Evolutionary conservation across 1,284 basidiomycete species (phyloP), one percentile per base, ranked within the genome.

Genomic region (Heliocybe sulcata): DNA sequence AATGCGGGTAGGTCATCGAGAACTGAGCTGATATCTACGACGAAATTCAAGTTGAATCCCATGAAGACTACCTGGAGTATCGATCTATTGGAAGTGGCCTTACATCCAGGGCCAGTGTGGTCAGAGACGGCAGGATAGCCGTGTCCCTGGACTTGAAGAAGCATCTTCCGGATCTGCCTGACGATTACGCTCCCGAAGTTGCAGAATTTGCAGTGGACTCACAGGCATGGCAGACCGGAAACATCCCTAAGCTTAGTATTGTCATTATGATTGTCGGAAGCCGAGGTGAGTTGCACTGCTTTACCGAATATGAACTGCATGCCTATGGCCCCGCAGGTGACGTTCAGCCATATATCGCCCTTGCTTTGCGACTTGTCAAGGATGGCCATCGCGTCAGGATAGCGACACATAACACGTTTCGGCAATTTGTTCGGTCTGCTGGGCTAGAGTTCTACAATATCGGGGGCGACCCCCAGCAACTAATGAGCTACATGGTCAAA

Each of bases 341-440:
- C 61, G 83, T 90, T 0, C 85, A 87, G 64, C 86, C 85, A 0
- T 88, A 83, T 63, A 69, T 88, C 19, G 84, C 85, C 1, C 70
- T 89, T 0, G 83, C 80, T 4, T 72, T 81, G 55, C 68, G 71
- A 14, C 69, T 90, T 1, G 64, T 76, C 19, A 65, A 71, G 38
- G 70, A 81, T 58, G 80, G 80, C 0, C 85, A 90, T 66, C 74
- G 78, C 4, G 76, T 88, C 31, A 75, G 85, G 2, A 80, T 89
- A 31, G 86, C 83, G 0, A 83, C 85, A 0, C 86, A 89, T 61
- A 76, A 74, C 54, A 81, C 79, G 9, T 90, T 87, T 65, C 71
- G 74, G 11, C 63, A 72, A 10, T 82, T 87, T 63, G 81, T 88
- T 35, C 66, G 59, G 16, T 73, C 76, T 2, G 64, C 73, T 51